phyloP scores from a whole-genome alignment of 495 filamentous ascomycete genomes.

The Margaritispora aquatica region DNA sequence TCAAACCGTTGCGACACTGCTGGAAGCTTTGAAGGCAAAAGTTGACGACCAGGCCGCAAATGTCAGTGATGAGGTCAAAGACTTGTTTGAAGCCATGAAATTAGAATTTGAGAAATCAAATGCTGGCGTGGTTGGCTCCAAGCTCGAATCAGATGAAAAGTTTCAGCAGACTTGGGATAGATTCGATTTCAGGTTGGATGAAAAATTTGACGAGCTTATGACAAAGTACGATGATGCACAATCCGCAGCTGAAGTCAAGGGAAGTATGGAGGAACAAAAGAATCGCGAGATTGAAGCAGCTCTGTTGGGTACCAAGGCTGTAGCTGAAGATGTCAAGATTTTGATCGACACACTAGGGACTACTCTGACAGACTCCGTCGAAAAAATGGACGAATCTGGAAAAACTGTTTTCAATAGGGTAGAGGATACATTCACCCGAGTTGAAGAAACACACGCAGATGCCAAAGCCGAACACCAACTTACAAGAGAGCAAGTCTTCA shows the following conservation, averaged over 20 bases:
- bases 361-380: slow-evolving; percentile 74
- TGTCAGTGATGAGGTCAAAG: slow-evolving; percentile 59
- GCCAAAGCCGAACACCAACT: slow-evolving; percentile 69
- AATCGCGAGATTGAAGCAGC: slow-evolving; percentile 61
- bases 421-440: slow-evolving; percentile 65
- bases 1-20: slow-evolving; percentile 47
- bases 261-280: slow-evolving; percentile 58
- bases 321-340: slow-evolving; percentile 78
- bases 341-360: slow-evolving; percentile 78
- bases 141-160: slow-evolving; percentile 71
- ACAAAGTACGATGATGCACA: slow-evolving; percentile 80
- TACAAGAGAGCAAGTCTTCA: slow-evolving; percentile 68
- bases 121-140: slow-evolving; percentile 58
- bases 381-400: slow-evolving; percentile 77
- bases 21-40: slow-evolving; percentile 56
- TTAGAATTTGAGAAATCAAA: slow-evolving; percentile 75
- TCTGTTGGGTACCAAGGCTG: slow-evolving; percentile 62
- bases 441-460: slow-evolving; percentile 69
- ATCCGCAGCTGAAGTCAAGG: slow-evolving; percentile 58
- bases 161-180: slow-evolving; percentile 63
- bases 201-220: slow-evolving; percentile 70
- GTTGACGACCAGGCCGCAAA: slow-evolving; percentile 45
- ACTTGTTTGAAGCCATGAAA: slow-evolving; percentile 72
- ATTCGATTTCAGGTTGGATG: slow-evolving; percentile 69
- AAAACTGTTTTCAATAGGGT: slow-evolving; percentile 76